phyloP scores from a whole-genome alignment of 306 rosid genomes.

The Mimosa bimucronata region DNA sequence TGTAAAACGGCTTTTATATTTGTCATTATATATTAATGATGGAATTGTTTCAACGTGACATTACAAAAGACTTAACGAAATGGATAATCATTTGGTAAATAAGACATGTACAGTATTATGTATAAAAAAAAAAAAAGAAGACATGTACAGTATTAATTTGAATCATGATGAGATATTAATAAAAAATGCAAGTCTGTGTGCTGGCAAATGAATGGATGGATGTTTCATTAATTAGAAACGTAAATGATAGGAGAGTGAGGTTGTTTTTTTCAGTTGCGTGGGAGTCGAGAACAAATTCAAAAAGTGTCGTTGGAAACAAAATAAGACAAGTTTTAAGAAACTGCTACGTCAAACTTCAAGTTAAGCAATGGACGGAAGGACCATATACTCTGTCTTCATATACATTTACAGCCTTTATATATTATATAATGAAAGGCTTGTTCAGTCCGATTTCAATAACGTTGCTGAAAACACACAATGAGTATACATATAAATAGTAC shows the following conservation, averaged over 20 bases:
- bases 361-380: conserved; percentile 8
- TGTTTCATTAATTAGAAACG: background rate
- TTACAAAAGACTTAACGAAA: background rate
- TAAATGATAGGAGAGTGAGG: background rate
- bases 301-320: background rate
- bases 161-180: background rate
- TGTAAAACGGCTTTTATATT: background rate
- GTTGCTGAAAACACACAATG: background rate
- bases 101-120: background rate
- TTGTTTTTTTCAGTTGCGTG: background rate
- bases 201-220: background rate
- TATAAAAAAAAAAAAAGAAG: too few species aligned
- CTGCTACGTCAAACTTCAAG: conserved; percentile 18
- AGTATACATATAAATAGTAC: background rate
- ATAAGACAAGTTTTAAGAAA: conserved; percentile 10
- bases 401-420: background rate
- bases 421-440: background rate
- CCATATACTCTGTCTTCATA: background rate
- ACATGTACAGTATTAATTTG: background rate
- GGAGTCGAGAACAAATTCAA: background rate
- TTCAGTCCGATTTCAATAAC: background rate
- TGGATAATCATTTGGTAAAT: background rate
- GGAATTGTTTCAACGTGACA: background rate
- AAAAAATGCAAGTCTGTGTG: background rate
- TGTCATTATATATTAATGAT: background rate